phyloP scores from a whole-genome alignment of 2,329 filamentous ascomycete genomes.

The Colletotrichum sp. region DNA sequence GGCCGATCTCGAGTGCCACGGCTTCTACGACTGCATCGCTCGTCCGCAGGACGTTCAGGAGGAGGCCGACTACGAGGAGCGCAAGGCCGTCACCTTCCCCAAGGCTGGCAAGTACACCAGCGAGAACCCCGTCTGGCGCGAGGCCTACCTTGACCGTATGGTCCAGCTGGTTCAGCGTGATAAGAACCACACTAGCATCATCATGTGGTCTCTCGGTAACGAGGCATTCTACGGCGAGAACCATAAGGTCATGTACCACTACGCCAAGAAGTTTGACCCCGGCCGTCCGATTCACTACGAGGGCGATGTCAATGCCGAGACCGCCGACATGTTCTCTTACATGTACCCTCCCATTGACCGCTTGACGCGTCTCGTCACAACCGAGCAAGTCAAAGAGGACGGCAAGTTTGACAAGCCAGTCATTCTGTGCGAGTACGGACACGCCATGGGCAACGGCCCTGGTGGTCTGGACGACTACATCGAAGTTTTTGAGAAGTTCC shows the following conservation, averaged over 20 bases:
- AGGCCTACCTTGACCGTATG: slow-evolving; percentile 72
- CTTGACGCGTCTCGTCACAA: slow-evolving; percentile 50
- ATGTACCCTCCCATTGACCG: slow-evolving; percentile 67
- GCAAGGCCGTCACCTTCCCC: slow-evolving; percentile 60
- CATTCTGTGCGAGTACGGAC: slow-evolving; percentile 62
- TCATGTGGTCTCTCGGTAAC: slow-evolving; percentile 77
- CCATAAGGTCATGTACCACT: slow-evolving; percentile 71
- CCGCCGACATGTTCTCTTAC: slow-evolving; percentile 69
- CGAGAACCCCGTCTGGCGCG: slow-evolving; percentile 65
- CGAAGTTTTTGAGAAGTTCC: slow-evolving; percentile 64
- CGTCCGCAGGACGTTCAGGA: slow-evolving; percentile 58
- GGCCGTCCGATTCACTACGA: slow-evolving; percentile 70
- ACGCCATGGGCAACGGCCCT: slow-evolving; percentile 78
- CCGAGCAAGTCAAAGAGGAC: slow-evolving; percentile 44
- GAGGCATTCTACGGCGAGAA: slow-evolving; percentile 76
- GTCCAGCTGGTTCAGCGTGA: slow-evolving; percentile 69
- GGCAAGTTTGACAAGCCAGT: slow-evolving; percentile 61
- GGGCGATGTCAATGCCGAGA: slow-evolving; percentile 62
- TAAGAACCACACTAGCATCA: slow-evolving; percentile 73
- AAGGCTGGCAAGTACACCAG: slow-evolving; percentile 63
- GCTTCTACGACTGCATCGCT: slow-evolving; percentile 55
- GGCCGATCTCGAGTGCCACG: slow-evolving; percentile 58
- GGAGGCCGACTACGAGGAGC: slow-evolving; percentile 63
- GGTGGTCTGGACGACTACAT: slow-evolving; percentile 74
- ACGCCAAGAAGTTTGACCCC: slow-evolving; percentile 61